Percentiles rank a stretch among this genome's conserved stretches.
phyloP scores from a whole-genome alignment of 768 basidiomycete species.

The Leccinum pellstonianum region DNA sequence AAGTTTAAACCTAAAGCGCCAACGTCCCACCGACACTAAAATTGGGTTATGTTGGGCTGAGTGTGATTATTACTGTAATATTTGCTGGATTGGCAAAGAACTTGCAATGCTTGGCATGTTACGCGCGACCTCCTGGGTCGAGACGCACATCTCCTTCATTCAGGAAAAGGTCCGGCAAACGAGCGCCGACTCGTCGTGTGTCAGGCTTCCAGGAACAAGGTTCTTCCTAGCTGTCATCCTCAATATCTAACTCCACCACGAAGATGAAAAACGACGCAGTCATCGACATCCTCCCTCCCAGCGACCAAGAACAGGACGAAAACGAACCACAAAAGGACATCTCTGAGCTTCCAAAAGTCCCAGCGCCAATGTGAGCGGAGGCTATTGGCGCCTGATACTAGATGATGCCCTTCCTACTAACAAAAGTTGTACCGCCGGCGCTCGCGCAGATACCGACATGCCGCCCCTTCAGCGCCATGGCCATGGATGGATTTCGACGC shows the following conservation, averaged over 20 bases:
- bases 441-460: constrained; percentile 35
- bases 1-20: too few relatives aligned
- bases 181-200: constrained; percentile 5
- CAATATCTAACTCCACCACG: not conserved
- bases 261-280: constrained; percentile 13
- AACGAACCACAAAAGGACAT: constrained; percentile 12
- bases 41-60: too few relatives aligned
- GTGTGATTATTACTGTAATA: too few relatives aligned
- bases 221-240: not conserved
- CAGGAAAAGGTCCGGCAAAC: constrained; percentile 8
- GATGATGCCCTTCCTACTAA: not conserved
- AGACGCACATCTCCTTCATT: constrained; percentile 3
- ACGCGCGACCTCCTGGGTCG: too few relatives aligned
- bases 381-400: not conserved
- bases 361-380: constrained; percentile 28
- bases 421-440: not conserved
- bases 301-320: constrained; percentile 5
- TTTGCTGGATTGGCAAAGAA: too few relatives aligned
- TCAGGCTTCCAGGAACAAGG: constrained; percentile 5
- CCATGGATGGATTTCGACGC: constrained; percentile 41
- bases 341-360: constrained; percentile 19
- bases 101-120: too few relatives aligned
- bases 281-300: constrained; percentile 4
- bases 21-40: too few relatives aligned
- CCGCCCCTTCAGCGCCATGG: constrained; percentile 42